Evolutionary conservation across 257 asterid genomes (phyloP), one percentile per base, ranked within the genome.

Genomic region (Asclepias syriaca): DNA sequence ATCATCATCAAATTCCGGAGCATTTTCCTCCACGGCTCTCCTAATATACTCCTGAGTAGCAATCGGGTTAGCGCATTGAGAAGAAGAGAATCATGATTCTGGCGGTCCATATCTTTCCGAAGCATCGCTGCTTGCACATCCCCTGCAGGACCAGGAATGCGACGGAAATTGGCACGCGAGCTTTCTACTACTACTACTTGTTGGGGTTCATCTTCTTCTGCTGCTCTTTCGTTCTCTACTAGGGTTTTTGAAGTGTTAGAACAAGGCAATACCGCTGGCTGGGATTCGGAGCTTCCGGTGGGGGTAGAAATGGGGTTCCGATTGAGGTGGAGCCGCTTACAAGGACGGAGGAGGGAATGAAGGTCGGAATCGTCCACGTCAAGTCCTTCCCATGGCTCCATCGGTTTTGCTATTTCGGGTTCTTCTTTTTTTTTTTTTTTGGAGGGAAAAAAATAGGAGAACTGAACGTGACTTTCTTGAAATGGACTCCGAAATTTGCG

Each of bases 321-420:
- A 22, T 46, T 73, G 71, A 21, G 71, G 71, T 53, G 81, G 51
- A 68, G 87, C 27, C 73, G 92, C 78, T 89, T 88, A 78, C 97
- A 91, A 45, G 95, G 97, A 77, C 95, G 96, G 80, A 91, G 91
- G 76, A 94, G 97, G 72, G 91, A 82, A 1, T 90, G 95, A 81
- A 94, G 85, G 79, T 91, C 96, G 69, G 96, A 89, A 77, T 91
- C 97, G 91, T 94, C 98, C 18, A 88, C 81, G 71, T 91, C 98
- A 45, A 94, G 81, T 66, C 86, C 91, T 82, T 87, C 96, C 96
- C 97, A 91, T 2, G 94, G 78, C 78, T 81, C 89, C 89, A 83
- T 84, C 3, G 14, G 46, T 53, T 43, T 43, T 43, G 48, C 48
- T 11, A 11, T 43, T 43, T 70, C 40, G 69, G 46, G 14, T 65